These are phyloP conservation scores for Spathaspora sp. DNA, from an alignment of 1,139 yeast species.

Conservation along the genomic window DNA sequence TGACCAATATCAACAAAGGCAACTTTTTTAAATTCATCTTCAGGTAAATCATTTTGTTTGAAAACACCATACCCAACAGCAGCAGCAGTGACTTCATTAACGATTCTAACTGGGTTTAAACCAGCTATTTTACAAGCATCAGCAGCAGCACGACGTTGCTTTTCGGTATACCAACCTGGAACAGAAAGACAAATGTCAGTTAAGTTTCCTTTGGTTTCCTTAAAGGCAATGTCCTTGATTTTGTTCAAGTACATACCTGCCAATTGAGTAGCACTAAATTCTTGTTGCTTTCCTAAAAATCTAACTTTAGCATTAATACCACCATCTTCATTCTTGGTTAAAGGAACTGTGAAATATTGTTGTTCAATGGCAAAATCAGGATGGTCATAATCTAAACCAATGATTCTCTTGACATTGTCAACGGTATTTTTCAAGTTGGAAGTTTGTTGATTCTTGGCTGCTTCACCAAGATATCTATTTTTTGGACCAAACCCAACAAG, in stretches of 20 bases:
- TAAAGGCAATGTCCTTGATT: conserved; percentile 74
- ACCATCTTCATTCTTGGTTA: conserved; percentile 64
- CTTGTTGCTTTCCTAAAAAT: conserved; percentile 74
- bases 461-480: conserved; percentile 91
- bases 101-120: conserved; percentile 95
- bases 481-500: conserved; percentile 90
- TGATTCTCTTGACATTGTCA: conserved; percentile 86
- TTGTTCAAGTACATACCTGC: conserved; percentile 94
- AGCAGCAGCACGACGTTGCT: conserved; percentile 93
- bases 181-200: conserved; percentile 92
- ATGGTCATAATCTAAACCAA: conserved; percentile 75
- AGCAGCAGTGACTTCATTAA: conserved; percentile 96
- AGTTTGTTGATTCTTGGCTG: conserved; percentile 94
- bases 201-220: conserved; percentile 80
- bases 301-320: conserved; percentile 83
- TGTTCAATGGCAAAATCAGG: conserved; percentile 78
- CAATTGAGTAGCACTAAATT: conserved; percentile 85
- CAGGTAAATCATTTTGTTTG: conserved; percentile 92
- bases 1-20: conserved; percentile 97
- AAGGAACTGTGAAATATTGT: conserved; percentile 67
- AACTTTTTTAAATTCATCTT: conserved; percentile 84
- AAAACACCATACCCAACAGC: conserved; percentile 99
- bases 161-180: conserved; percentile 96
- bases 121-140: conserved; percentile 97
- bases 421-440: conserved; percentile 96